A percentile compares a stretch with the other conserved stretches of the same genome.
Evolutionary conservation across 2,329 filamentous ascomycete genomes (phyloP).

Genomic region (Elsinoe batatas): DNA sequence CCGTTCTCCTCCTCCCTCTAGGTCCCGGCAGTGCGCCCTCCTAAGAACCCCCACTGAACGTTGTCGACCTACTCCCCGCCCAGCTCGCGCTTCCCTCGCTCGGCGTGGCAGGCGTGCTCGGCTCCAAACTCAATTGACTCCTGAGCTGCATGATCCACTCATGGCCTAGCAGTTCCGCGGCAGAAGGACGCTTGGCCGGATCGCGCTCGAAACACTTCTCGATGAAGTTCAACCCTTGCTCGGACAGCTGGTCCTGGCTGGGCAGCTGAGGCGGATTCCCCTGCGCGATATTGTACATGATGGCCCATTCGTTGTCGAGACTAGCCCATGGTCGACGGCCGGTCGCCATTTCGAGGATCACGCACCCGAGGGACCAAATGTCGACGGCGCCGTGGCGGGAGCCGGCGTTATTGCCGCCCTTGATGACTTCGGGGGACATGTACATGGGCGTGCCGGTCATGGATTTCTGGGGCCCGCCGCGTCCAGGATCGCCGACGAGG

Average conservation of each 20-base stretch:
- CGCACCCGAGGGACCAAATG: constrained; percentile 93
- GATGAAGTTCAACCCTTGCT: constrained; percentile 78
- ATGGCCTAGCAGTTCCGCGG: constrained; percentile 83
- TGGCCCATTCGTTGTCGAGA: constrained; percentile 97
- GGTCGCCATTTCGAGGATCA: constrained; percentile 95
- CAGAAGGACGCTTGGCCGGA: constrained; percentile 66
- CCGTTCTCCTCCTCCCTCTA: neutral
- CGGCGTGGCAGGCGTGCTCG: constrained; percentile 35
- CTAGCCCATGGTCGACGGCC: constrained; percentile 89
- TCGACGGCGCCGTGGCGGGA: constrained; percentile 81
- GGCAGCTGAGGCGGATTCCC: constrained; percentile 87
- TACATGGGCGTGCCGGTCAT: constrained; percentile 99
- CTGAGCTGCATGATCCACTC: constrained; percentile 62
- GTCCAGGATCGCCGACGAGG: constrained; percentile 46
- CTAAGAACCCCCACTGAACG: neutral
- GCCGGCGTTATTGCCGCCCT: constrained; percentile 63
- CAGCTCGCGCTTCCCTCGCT: constrained; percentile 19
- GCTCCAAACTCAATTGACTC: constrained; percentile 38
- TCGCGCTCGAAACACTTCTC: constrained; percentile 78
- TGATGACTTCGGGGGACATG: constrained; percentile 98
- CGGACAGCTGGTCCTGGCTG: constrained; percentile 69
- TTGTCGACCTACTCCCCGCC: constrained; percentile 3
- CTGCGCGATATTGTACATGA: constrained; percentile 99
- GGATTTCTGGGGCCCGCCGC: constrained; percentile 55
- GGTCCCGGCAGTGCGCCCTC: neutral